Evolutionary conservation across 1,284 basidiomycete genomes (phyloP).

Genomic region (Earliella scabrosa): DNA sequence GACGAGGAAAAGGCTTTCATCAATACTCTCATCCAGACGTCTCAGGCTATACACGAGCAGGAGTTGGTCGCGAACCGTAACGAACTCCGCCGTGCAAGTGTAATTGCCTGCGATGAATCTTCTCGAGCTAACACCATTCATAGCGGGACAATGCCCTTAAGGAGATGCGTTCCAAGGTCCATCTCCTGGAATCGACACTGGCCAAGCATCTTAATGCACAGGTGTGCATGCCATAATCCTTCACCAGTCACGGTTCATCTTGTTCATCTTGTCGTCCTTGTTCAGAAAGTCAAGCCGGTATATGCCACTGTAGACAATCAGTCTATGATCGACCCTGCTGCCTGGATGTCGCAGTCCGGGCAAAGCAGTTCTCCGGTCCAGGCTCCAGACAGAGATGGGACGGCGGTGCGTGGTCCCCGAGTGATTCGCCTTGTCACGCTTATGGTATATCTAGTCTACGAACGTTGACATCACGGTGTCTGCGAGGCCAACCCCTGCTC

Average conservation of each 20-base stretch:
- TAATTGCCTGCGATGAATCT: background rate
- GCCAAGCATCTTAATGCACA: slow-evolving; percentile 32
- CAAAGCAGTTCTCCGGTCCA: slow-evolving; percentile 33
- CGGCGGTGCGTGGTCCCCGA: slow-evolving; percentile 22
- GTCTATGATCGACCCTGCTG: slow-evolving; percentile 38
- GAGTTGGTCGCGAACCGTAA: slow-evolving; percentile 42
- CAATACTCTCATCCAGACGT: slow-evolving; percentile 35
- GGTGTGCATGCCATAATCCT: too few species aligned
- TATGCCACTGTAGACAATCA: slow-evolving; percentile 17
- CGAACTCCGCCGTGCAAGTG: slow-evolving; percentile 40
- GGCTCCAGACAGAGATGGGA: slow-evolving; percentile 30
- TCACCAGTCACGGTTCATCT: background rate
- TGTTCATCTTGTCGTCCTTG: background rate
- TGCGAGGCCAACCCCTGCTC: slow-evolving; percentile 22
- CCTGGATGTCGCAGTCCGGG: slow-evolving; percentile 35
- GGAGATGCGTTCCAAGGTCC: slow-evolving; percentile 36
- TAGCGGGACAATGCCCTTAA: slow-evolving; percentile 42
- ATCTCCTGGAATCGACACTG: slow-evolving; percentile 35
- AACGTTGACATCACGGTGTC: slow-evolving; percentile 27
- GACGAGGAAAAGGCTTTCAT: slow-evolving; percentile 42
- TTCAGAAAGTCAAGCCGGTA: slow-evolving; percentile 20
- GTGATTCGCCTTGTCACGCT: background rate
- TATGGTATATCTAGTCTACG: slow-evolving; percentile 15
- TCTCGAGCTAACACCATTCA: background rate
- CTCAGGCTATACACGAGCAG: slow-evolving; percentile 40